Evolutionary conservation across 805 yeast genomes (phyloP), one percentile per base, ranked within the genome.

Genomic region (Hyphopichia homilentoma): DNA sequence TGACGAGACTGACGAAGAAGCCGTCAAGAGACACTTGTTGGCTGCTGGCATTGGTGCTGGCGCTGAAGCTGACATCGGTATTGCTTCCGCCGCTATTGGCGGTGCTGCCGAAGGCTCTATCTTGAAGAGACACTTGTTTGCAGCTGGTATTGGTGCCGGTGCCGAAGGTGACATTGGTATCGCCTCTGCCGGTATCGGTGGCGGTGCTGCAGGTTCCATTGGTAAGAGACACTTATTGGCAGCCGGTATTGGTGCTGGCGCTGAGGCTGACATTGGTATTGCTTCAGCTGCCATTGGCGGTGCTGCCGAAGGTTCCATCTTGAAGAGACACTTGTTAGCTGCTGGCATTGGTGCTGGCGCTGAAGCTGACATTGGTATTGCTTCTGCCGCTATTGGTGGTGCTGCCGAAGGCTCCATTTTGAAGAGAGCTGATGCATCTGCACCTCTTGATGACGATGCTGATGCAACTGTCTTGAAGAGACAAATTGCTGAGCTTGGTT

Each of bases 41-140:
- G 38, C 23, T 14, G 21, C 33, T 23, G 41, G 38, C 28, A 30
- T 35, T 4, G 16, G 14, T 25, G 33, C 11, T 19, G 45, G 38
- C 13, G 33, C 29, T 29, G 38, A 34, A 27, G 31, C 29, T 27
- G 41, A 27, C 14, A 33, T 21, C 23, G 43, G 35, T 24, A 40
- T 17, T 25, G 41, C 31, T 16, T 27, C 13, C 19, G 36, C 15
- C 27, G 40, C 25, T 20, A 29, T 34, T 18, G 39, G 38, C 21
- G 36, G 24, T 22, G 44, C 36, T 12, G 39, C 34, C 16, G 41
- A 20, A 14, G 47, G 25, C 26, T 40, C 34, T 16, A 29, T 48
- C 26, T 29, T 28, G 14, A 48, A 49, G 30, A 45, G 35, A 33
- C 38, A 45, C 35, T 16, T 44, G 20, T 3, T 25, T 5, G 41